Evolutionary conservation across 805 yeast genomes (phyloP), one percentile per base, ranked within the genome.

Genomic region (Metschnikowia lunata): DNA sequence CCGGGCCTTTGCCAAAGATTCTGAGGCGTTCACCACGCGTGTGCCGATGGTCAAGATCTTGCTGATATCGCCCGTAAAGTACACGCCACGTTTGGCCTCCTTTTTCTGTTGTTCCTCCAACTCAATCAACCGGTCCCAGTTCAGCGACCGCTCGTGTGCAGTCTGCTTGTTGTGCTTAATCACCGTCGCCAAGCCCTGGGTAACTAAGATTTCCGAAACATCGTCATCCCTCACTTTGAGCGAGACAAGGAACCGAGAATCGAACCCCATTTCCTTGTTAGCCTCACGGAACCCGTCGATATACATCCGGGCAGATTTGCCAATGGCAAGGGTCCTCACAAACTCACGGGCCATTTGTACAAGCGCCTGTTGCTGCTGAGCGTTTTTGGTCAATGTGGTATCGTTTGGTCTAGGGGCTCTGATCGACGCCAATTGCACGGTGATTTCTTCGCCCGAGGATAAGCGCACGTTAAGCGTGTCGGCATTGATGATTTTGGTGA

Each of bases 1-100:
- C 49, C 81, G 81, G 30, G 96, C 88, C 56, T 87, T 79, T 34
- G 81, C 68, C 7, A 75, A 71, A 53, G 76, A 78, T 60, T 86
- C 95, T 15, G 91, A 83, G 6, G 95, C 95, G 60, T 88, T 91
- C 30, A 85, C 85, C 29, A 80, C 63, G 53, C 88, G 74, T 32
- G 80, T 80, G 15, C 78, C 65, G 12, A 78, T 78, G 12, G 80
- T 79, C 41, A 77, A 74, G 11, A 70, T 58, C 56, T 80, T 80
- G 43, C 54, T 51, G 40, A 68, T 56, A 45, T 69, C 73, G 8
- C 68, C 67, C 26, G 76, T 73, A 46, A 71, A 75, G 58, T 75
- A 80, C 34, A 88, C 69, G 15, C 96, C 96, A 37, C 69, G 69
- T 52, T 82, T 78, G 23, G 61, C 69, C 23, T 65, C 64, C 43